Conservation (phyloP, 2,329 filamentous ascomycete species). For the Ceratocystiopsis brevicomis region DNA sequence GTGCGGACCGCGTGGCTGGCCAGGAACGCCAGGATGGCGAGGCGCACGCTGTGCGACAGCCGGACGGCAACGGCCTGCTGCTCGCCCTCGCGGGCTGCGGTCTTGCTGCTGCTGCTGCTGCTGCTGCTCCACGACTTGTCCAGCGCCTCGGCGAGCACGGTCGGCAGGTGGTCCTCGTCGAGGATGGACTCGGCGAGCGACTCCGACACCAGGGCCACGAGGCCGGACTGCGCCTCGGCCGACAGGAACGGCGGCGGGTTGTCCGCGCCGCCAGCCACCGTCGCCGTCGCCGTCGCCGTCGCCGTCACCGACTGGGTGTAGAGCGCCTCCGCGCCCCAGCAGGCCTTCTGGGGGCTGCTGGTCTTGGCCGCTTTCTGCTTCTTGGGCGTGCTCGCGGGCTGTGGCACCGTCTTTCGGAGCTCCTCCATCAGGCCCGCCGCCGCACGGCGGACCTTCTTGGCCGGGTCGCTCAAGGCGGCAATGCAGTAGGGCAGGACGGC, state of each 20-base stretch:
- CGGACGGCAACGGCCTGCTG: constrained; percentile 14
- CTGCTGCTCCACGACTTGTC: too few species aligned
- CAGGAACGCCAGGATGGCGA: constrained; percentile 51
- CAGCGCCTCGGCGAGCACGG: constrained; percentile 40
- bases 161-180: constrained; percentile 51
- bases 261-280: constrained; percentile 15
- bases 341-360: constrained; percentile 3
- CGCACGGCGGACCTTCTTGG: constrained; percentile 56
- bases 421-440: constrained; percentile 48
- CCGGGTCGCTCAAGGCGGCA: constrained; percentile 53
- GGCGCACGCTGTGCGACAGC: constrained; percentile 40
- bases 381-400: constrained; percentile 8
- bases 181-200: constrained; percentile 72
- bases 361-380: not conserved
- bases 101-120: not conserved
- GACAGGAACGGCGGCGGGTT: constrained; percentile 30
- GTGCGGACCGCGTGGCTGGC: constrained; percentile 52
- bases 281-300: constrained; percentile 20
- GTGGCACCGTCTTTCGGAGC: constrained; percentile 28
- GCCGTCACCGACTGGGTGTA: constrained; percentile 44
- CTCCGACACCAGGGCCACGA: constrained; percentile 36
- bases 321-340: constrained; percentile 43
- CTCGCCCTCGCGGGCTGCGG: not conserved
- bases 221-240: constrained; percentile 34
- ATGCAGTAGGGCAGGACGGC: constrained; percentile 67